Conservation (phyloP, 768 basidiomycete genomes). For the Leccinum sublutescens region DNA sequence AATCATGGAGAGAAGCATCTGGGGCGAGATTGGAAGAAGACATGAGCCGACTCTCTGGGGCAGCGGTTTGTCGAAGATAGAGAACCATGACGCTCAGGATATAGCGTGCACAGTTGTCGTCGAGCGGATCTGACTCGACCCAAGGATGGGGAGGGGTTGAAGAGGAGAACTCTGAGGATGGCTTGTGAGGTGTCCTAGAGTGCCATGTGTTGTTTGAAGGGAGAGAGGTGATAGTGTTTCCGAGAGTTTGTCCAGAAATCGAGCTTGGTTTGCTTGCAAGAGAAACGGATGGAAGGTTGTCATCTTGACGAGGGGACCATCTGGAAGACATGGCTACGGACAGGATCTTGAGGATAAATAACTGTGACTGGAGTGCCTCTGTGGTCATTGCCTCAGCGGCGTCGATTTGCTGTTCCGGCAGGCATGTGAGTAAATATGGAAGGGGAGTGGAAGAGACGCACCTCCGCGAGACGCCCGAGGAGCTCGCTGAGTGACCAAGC, state of each 20-base stretch:
- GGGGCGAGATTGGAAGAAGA: slow-evolving; percentile 61
- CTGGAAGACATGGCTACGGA: slow-evolving; percentile 75
- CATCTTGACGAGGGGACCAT: slow-evolving; percentile 51
- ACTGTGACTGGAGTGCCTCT: slow-evolving; percentile 81
- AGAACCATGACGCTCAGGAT: slow-evolving; percentile 78
- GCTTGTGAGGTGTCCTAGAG: slow-evolving; percentile 33
- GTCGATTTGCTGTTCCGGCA: slow-evolving; percentile 49
- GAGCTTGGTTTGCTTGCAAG: slow-evolving; percentile 40
- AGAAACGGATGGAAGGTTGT: slow-evolving; percentile 41
- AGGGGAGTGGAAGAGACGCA: slow-evolving; percentile 31
- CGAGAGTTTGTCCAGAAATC: slow-evolving; percentile 30
- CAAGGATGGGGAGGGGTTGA: slow-evolving; percentile 40
- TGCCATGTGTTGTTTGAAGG: slow-evolving; percentile 29
- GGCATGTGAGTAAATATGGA: slow-evolving; percentile 13
- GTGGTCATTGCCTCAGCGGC: slow-evolving; percentile 51
- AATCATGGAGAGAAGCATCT: slow-evolving; percentile 68
- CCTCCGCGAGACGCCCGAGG: slow-evolving; percentile 76
- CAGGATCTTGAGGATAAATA: slow-evolving; percentile 82
- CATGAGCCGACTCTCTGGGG: slow-evolving; percentile 53
- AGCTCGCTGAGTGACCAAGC: slow-evolving; percentile 75
- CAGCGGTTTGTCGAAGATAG: slow-evolving; percentile 73
- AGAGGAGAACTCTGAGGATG: slow-evolving; percentile 41
- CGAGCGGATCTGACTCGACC: slow-evolving; percentile 69
- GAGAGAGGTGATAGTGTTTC: slow-evolving; percentile 35
- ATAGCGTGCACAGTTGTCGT: slow-evolving; percentile 80